Conservation (phyloP, 345 rosid genomes). For the Eutrema yunnanense region DNA sequence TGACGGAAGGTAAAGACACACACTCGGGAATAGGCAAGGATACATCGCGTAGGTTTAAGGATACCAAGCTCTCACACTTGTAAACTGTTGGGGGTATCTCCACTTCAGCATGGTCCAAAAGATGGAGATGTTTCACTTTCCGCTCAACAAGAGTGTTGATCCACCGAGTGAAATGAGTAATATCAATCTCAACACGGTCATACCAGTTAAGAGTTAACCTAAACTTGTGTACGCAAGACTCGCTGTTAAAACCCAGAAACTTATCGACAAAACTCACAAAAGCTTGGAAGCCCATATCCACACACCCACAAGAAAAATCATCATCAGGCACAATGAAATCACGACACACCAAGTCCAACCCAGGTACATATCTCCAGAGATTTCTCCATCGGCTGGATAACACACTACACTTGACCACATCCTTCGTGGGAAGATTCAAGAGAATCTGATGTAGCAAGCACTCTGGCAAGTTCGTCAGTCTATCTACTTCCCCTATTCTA, state of each 20-base stretch:
- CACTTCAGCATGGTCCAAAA: neutral
- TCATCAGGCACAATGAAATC: too few relatives aligned
- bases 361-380: neutral
- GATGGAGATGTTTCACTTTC: neutral
- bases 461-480: neutral
- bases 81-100: neutral
- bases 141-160: neutral
- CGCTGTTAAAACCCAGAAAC: neutral
- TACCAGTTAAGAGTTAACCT: neutral
- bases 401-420: neutral
- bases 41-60: neutral
- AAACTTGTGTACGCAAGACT: neutral
- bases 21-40: neutral
- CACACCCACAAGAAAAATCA: too few relatives aligned
- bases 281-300: too few relatives aligned
- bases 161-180: neutral
- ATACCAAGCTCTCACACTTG: slow-evolving; percentile 10
- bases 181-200: neutral
- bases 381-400: neutral
- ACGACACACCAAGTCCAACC: neutral
- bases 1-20: neutral
- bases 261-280: neutral
- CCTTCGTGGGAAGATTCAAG: neutral
- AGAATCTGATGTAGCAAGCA: neutral
- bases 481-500: too few relatives aligned